Evolutionary conservation across 208 protist species (phyloP).

Genomic region (Leishmania gerbilli): DNA sequence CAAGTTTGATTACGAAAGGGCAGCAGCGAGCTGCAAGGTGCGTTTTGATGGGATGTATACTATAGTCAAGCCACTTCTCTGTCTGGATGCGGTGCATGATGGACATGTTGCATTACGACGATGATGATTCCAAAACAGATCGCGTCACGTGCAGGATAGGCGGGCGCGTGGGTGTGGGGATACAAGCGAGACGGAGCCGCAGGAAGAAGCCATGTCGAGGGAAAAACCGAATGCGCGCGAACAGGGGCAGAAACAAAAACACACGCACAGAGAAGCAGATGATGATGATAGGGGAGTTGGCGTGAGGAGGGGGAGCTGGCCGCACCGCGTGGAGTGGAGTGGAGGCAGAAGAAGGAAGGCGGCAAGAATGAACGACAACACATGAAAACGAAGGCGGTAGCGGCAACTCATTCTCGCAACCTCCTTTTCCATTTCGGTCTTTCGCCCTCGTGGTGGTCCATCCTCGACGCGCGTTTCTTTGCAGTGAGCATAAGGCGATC

Average conservation of each 20-base stretch:
- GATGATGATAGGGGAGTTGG: too few species aligned
- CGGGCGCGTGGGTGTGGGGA: not conserved
- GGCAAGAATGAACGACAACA: not conserved
- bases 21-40: not conserved
- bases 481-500: not conserved
- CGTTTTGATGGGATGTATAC: not conserved
- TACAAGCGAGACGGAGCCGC: not conserved
- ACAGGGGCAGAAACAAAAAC: too few species aligned
- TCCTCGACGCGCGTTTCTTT: not conserved
- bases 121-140: not conserved
- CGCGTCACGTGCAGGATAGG: not conserved
- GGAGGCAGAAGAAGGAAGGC: not conserved
- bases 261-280: too few species aligned
- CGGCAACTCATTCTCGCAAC: not conserved
- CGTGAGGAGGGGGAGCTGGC: too few species aligned
- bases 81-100: not conserved
- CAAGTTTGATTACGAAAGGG: not conserved
- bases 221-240: too few species aligned
- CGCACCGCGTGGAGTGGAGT: too few species aligned
- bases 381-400: not conserved
- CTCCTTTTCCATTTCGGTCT: not conserved
- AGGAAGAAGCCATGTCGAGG: too few species aligned
- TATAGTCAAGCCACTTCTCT: not conserved
- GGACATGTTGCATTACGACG: not conserved
- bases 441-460: not conserved